Percentiles rank a stretch among this genome's conserved stretches.
Evolutionary conservation across 371 early-diverging fungal species (phyloP).

Genomic region (Paraphysoderma sedebokerense): DNA sequence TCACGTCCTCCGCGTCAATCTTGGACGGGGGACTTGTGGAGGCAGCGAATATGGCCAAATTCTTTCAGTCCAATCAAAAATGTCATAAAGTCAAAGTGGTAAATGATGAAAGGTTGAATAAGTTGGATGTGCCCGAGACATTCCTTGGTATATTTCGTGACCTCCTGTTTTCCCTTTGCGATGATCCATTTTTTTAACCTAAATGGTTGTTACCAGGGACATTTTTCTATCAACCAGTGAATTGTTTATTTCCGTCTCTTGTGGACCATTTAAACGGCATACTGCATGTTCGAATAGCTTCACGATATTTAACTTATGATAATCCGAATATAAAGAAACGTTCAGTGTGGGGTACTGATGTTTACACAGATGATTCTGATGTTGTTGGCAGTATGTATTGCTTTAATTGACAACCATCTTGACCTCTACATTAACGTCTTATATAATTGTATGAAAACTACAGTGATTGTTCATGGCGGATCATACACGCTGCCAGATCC

Average conservation of each 20-base stretch:
- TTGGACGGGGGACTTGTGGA: too few species aligned
- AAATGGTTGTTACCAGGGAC: too few species aligned
- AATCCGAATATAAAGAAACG: conserved; percentile 31
- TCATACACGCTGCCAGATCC: conserved; percentile 15
- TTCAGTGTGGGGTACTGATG: conserved; percentile 69
- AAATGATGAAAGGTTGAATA: too few species aligned
- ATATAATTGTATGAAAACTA: not conserved
- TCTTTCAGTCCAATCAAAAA: too few species aligned
- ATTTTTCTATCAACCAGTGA: too few species aligned
- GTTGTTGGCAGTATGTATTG: conserved; percentile 46
- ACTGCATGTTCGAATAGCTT: conserved; percentile 35
- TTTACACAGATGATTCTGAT: conserved; percentile 78
- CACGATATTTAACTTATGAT: conserved; percentile 29
- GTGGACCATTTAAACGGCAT: conserved; percentile 28
- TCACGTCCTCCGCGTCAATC: too few species aligned
- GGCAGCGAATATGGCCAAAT: too few species aligned
- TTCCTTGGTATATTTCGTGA: too few species aligned
- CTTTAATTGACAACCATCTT: not conserved
- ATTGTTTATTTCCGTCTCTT: conserved; percentile 31
- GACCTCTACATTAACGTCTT: not conserved
- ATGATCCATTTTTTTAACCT: too few species aligned
- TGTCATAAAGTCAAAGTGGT: too few species aligned
- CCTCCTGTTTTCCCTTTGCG: too few species aligned
- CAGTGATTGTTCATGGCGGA: conserved; percentile 40
- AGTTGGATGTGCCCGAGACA: too few species aligned